A percentile compares a stretch with the other conserved stretches of the same genome.
These are phyloP conservation scores for Aureobasidium pullulans DNA, from an alignment of 2,329 filamentous ascomycete species.

Conservation along the genomic window DNA sequence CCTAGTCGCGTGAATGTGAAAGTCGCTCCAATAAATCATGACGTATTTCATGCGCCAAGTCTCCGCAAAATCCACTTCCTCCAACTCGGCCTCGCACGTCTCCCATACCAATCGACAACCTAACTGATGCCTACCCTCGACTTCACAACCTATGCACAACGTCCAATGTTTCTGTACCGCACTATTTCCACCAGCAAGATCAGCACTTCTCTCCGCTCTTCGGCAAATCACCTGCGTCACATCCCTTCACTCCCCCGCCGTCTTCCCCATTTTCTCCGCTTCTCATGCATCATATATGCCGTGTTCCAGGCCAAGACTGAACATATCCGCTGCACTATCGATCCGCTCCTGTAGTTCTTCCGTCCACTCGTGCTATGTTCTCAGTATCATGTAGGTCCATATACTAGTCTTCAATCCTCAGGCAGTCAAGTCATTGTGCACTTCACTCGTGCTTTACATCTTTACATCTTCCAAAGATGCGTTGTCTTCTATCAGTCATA, in stretches of 20 bases:
- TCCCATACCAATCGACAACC: background rate
- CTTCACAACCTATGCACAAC: background rate
- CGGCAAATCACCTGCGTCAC: background rate
- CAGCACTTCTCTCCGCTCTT: background rate
- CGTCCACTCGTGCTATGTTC: conserved; percentile 1
- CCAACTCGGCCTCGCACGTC: background rate
- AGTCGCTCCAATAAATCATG: background rate
- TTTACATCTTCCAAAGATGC: background rate
- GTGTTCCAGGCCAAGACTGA: background rate
- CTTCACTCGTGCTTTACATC: background rate
- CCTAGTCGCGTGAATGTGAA: background rate
- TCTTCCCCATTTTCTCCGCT: conserved; percentile 4
- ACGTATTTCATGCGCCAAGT: background rate
- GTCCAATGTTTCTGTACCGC: background rate
- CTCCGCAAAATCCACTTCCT: background rate
- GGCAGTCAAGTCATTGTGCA: background rate
- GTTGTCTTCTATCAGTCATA: background rate
- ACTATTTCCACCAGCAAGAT: background rate
- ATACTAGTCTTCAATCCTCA: background rate
- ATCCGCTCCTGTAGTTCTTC: background rate
- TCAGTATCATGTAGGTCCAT: background rate
- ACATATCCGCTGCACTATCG: background rate
- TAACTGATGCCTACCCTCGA: too few relatives aligned
- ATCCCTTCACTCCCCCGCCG: background rate
- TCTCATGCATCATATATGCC: background rate